Evolutionary conservation across 768 basidiomycete genomes (phyloP), one percentile per base, ranked within the genome.

Genomic region (Pholiota conissans): DNA sequence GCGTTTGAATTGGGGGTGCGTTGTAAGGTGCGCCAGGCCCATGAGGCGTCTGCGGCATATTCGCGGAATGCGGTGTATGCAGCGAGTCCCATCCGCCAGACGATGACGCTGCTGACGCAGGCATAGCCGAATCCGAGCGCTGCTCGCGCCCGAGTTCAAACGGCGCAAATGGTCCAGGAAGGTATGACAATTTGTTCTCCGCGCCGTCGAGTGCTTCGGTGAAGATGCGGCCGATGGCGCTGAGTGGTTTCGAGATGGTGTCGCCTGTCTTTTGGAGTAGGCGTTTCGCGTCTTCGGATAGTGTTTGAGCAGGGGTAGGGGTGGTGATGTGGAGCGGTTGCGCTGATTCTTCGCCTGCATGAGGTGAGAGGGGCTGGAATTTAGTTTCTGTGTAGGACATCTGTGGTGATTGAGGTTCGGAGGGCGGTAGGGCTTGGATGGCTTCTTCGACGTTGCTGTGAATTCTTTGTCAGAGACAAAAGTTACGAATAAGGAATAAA

Each of bases 181-280:
- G 76, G 66, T 84, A 85, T 1, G 82, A 72, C 49, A 89, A 73
- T 61, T 84, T 85, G 61, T 83, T 85, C 60, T 88, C 86, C 0
- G 82, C 84, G 32, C 82, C 81, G 64, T 93, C 90, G 10, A 94
- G 73, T 0, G 91, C 93, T 45, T 91, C 91, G 59, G 84, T 90
- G 69, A 96, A 88, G 59, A 97, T 94, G 51, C 90, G 85, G 16
- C 93, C 83, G 50, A 97, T 89, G 1, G 94, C 92, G 61, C 78
- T 91, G n/a, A 97, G 80, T 3, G 94, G 94, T 69, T 93, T 94
- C 7, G 90, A 93, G 56, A 96, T 89, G 0, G 85, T 90, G 67
- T 94, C 91, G 7, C 94, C 93, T 0, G 95, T 96, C 69, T 90
- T 90, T 72, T 94, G 94, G 42, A 96, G 79, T 28, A 96, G 81